Base-by-base conservation (phyloP, 495 filamentous ascomycete genomes). In the Usnea hakonensis region DNA sequence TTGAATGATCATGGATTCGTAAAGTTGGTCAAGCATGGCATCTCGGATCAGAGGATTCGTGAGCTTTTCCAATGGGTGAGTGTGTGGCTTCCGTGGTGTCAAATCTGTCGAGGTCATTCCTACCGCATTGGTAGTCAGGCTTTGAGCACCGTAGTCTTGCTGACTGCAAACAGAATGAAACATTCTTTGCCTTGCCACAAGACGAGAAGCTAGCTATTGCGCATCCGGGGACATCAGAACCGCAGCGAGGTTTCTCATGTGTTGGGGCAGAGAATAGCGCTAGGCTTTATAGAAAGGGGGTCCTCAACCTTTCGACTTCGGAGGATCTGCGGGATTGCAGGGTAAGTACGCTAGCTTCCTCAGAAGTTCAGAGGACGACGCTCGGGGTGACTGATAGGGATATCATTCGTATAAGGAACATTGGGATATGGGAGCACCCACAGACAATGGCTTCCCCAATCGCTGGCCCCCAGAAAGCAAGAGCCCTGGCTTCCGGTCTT, bases 51-150 rank as follows among this genome's bases (percentile, higher is more conserved):
- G 5, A 36, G 3, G 21, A n/a, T 61, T n/a, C 23, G 8, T 11
- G 23, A 63, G 7, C 13, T 43, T 19, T 63, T 57, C 36, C 9
- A 19, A 48, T 58, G 54, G 23, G 61, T 63, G 57, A 23, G 44
- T n/a, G n/a, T n/a, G n/a, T n/a, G n/a, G n/a, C n/a, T n/a, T n/a
- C n/a, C n/a, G n/a, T n/a, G n/a, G n/a, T n/a, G n/a, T n/a, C n/a
- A n/a, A n/a, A n/a, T n/a, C n/a, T n/a, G n/a, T n/a, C n/a, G n/a
- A n/a, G n/a, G n/a, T n/a, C n/a, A n/a, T n/a, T n/a, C n/a, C n/a
- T n/a, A n/a, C n/a, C n/a, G n/a, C n/a, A n/a, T n/a, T n/a, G n/a
- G n/a, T n/a, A n/a, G n/a, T n/a, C n/a, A n/a, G n/a, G n/a, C n/a
- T n/a, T n/a, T n/a, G n/a, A n/a, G n/a, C n/a, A n/a, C n/a, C n/a